Evolutionary conservation across 2,329 filamentous ascomycete species (phyloP), one percentile per base, ranked within the genome.

Genomic region (Clonostachys rhizophaga): DNA sequence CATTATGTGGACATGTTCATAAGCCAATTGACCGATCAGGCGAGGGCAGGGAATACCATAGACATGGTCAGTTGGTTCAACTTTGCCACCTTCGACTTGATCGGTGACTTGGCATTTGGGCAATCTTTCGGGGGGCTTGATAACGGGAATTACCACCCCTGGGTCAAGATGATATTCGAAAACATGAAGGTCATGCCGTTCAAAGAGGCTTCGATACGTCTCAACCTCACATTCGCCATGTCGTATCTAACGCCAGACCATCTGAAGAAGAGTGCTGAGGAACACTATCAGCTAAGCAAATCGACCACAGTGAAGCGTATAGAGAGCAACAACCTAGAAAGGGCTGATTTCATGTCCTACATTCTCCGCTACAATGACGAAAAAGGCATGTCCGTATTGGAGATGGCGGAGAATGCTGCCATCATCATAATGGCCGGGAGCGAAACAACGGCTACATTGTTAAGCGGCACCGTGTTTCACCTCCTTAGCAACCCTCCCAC

Each of bases 31-130:
- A 48, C 43, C 1, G 48, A 50, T 40, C 14, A 45, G 3, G 34
- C 60, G 40, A 39, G 10, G 36, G 11, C 10, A 39, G 36, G 36
- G 4, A 39, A 18, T n/a, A 18, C 14, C 17, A 39, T 39, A n/a
- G 52, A 65, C 42, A 44, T 63, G n/a, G 50, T 50, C 0, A 44
- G 49, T 13, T 64, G 55, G 61, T 48, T 51, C 44, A 55, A 54
- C 24, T 50, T 51, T 40, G 43, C 57, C 18, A 45, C 54, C 13
- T 58, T 57, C 40, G 57, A 59, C 36, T 51, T 56, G 9, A 57
- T 62, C 45, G 41, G 50, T 5, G 49, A 57, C 11, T 46, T 62
- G 2, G 49, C 54, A 2, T 59, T 54, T 44, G 49, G 40, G 30
- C 34, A 33, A 37, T 48, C 44, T 18, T 57, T 49, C 41, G 18